These are phyloP conservation scores for Pichia norvegensis DNA, from an alignment of 1,139 yeast genomes.

Conservation along the genomic window DNA sequence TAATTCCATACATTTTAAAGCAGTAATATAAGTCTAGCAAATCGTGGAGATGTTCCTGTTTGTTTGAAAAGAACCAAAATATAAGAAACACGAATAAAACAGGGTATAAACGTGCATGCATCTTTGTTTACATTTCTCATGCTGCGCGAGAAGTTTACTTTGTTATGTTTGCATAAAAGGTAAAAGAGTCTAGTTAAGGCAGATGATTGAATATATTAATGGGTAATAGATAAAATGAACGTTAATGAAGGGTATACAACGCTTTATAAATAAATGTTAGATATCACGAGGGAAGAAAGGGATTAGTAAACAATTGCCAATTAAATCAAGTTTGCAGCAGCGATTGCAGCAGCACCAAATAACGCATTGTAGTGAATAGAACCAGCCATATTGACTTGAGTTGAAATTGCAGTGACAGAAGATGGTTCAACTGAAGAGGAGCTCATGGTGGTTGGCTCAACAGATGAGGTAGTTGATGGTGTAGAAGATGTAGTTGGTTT, in stretches of 20 bases:
- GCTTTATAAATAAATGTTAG: neutral
- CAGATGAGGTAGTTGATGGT: constrained; percentile 10
- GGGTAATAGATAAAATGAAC: neutral
- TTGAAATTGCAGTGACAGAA: neutral
- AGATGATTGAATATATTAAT: too few relatives aligned
- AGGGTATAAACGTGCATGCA: neutral
- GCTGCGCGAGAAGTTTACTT: too few relatives aligned
- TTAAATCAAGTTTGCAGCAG: constrained; percentile 11
- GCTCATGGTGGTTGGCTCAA: constrained; percentile 18
- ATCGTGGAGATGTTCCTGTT: neutral
- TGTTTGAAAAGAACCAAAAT: neutral
- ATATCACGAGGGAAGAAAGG: neutral
- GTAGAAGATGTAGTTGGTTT: constrained; percentile 11
- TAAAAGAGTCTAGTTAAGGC: too few relatives aligned
- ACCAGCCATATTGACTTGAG: constrained; percentile 7
- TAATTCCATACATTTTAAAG: constrained; percentile 9
- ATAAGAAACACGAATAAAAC: constrained; percentile 2
- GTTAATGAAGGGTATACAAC: neutral
- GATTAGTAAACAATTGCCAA: neutral
- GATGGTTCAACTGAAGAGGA: constrained; percentile 1
- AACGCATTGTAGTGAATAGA: constrained; percentile 9
- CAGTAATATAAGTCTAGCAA: constrained; percentile 2
- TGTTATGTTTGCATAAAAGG: too few relatives aligned
- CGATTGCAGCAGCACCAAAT: constrained; percentile 13
- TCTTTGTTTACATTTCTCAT: neutral